A percentile compares a stretch with the other conserved stretches of the same genome.
Conservation (phyloP, 371 early-diverging fungal genomes). For the Syncephalastrum racemosum region DNA sequence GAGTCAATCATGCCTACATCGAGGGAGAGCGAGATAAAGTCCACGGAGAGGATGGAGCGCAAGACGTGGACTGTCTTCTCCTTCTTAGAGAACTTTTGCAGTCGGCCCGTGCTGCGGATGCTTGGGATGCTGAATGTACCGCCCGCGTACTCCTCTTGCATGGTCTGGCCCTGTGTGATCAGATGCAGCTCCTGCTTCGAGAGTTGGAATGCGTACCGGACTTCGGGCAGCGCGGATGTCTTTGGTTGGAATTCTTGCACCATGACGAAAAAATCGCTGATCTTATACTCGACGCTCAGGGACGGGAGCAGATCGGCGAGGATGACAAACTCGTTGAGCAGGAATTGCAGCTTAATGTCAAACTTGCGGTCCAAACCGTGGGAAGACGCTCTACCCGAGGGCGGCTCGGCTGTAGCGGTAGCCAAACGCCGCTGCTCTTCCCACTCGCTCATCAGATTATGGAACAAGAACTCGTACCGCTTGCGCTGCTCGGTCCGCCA, state of each 20-base stretch:
- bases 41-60: slow-evolving; percentile 61
- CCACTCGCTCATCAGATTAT: slow-evolving; percentile 70
- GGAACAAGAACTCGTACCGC: slow-evolving; percentile 72
- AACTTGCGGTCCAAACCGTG: slow-evolving; percentile 17
- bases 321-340: slow-evolving; percentile 57
- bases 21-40: slow-evolving; percentile 63
- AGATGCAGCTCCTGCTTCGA: slow-evolving; percentile 58
- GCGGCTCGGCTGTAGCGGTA: slow-evolving; percentile 8
- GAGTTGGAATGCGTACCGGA: slow-evolving; percentile 55
- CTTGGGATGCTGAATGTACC: slow-evolving; percentile 60
- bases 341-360: slow-evolving; percentile 64
- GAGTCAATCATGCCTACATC: slow-evolving; percentile 78
- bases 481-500: slow-evolving; percentile 80
- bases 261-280: slow-evolving; percentile 55
- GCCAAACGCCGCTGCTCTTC: slow-evolving; percentile 51
- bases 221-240: slow-evolving; percentile 18
- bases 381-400: neutral
- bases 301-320: slow-evolving; percentile 70
- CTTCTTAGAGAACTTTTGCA: slow-evolving; percentile 9
- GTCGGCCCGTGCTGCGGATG: slow-evolving; percentile 59
- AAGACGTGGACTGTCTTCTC: slow-evolving; percentile 24
- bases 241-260: slow-evolving; percentile 47
- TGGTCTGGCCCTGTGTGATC: slow-evolving; percentile 29
- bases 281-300: slow-evolving; percentile 62
- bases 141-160: slow-evolving; percentile 34